Evolutionary conservation across 2,329 filamentous ascomycete species (phyloP), one percentile per base, ranked within the genome.

Genomic region (Aspergillus sp.): DNA sequence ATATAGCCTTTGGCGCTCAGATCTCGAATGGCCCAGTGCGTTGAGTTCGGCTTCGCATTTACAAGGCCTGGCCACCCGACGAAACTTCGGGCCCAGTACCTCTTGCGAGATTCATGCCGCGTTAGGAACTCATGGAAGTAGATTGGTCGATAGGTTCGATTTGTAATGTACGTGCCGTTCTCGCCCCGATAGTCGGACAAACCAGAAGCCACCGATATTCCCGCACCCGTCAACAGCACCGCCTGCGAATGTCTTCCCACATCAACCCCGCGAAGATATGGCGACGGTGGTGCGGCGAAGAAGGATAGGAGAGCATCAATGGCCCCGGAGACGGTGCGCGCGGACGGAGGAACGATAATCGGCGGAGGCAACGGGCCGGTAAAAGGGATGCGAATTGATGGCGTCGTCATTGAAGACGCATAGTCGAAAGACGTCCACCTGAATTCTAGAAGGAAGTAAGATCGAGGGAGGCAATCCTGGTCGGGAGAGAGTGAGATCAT

Each of bases 61-160:
- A 90, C 80, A 65, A 98, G 80, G 49, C 86, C 92, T 4, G 91
- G 88, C 93, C 93, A 98, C 42, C 95, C 95, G 20, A 99, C 79
- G 75, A 96, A 99, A 71, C 91, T 96, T 52, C 95, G 82, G 0
- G 95, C 94, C 95, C 95, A 99, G 74, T 99, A 99, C 62, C 95
- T 82, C 76, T 97, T 95, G 65, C 95, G 83, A 12, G 90, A 87
- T 73, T 93, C 91, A 76, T 98, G 94, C 64, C 81, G 90, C 51
- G 83, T 80, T 49, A 92, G 77, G 71, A 98, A 99, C 74, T 99
- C 95, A 74, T 92, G 87, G 75, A 90, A 93, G 79, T 96, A 99
- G 65, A 96, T 96, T 32, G 94, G 95, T 2, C 90, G 87, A 72
- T 96, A 97, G 14, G 86, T 87, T 78, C 90, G 92, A 79, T 98